Conservation (phyloP, 805 yeast genomes). For the Candida ovalis region DNA sequence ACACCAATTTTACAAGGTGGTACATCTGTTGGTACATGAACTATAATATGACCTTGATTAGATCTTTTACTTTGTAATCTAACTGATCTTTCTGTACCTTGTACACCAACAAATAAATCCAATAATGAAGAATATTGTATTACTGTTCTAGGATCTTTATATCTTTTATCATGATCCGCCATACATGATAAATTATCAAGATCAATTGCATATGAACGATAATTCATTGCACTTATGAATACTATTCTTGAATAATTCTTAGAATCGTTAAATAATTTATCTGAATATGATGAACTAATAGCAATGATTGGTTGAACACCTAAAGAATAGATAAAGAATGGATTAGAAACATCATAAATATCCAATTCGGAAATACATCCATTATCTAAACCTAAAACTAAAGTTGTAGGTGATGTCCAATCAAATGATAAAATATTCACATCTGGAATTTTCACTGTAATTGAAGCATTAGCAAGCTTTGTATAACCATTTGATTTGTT, state of each 20-base stretch:
- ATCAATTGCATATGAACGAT: conserved; percentile 17
- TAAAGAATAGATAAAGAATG: conserved; percentile 23
- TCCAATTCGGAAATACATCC: conserved; percentile 29
- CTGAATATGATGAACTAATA: conserved; percentile 21
- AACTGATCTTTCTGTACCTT: conserved; percentile 11
- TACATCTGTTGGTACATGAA: conserved; percentile 16
- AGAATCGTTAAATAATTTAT: conserved; percentile 9
- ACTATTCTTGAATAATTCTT: conserved; percentile 10
- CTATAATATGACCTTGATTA: conserved; percentile 6
- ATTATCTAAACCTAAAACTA: conserved; percentile 24
- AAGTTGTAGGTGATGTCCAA: conserved; percentile 25
- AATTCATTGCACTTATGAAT: conserved; percentile 17
- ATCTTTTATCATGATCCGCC: conserved; percentile 12
- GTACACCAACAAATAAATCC: conserved; percentile 20
- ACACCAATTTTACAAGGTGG: conserved; percentile 14
- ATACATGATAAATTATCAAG: conserved; percentile 13
- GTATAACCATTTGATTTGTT: conserved; percentile 4
- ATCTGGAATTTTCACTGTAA: conserved; percentile 17
- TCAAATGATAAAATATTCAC: conserved; percentile 22
- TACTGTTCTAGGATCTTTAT: conserved; percentile 11
- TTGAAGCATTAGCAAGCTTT: conserved; percentile 15
- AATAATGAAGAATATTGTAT: conserved; percentile 19
- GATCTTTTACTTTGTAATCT: conserved; percentile 21
- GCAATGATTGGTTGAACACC: conserved; percentile 21
- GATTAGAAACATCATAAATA: conserved; percentile 14